Percentiles rank a stretch among this genome's conserved stretches.
These are phyloP conservation scores for Berberis thunbergii DNA, from an alignment of 164 flowering plant species.

Conservation along the genomic window DNA sequence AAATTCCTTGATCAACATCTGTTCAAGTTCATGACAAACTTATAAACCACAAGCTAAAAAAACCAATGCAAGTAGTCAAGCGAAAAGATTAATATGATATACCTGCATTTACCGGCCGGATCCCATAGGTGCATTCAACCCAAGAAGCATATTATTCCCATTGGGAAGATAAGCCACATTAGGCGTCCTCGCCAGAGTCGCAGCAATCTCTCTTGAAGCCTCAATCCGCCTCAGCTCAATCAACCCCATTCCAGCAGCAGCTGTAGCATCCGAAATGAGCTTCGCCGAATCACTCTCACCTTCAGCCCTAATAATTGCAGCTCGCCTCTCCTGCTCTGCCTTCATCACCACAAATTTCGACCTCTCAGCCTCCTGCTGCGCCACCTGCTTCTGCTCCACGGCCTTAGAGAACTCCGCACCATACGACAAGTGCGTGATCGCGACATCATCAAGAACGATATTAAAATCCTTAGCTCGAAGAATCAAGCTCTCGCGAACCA, in stretches of 20 bases:
- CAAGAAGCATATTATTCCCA: constrained; percentile 52
- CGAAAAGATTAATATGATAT: neutral
- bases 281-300: constrained; percentile 86
- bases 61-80: neutral
- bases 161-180: constrained; percentile 67
- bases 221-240: constrained; percentile 81
- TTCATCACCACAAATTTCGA: constrained; percentile 73
- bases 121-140: constrained; percentile 12
- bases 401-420: constrained; percentile 14
- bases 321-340: constrained; percentile 88
- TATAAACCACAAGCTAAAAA: too few species aligned
- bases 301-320: constrained; percentile 69
- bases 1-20: too few species aligned
- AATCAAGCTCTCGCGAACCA: constrained; percentile 47
- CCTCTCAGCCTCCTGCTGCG: constrained; percentile 94
- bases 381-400: constrained; percentile 50
- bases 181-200: constrained; percentile 47
- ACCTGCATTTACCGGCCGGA: neutral
- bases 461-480: constrained; percentile 12
- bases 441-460: constrained; percentile 60
- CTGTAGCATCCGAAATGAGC: constrained; percentile 74
- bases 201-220: constrained; percentile 66
- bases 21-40: too few species aligned
- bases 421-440: constrained; percentile 67
- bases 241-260: constrained; percentile 61